phyloP scores from a whole-genome alignment of 176 grass and related monocot species.

The Phoenix dactylifera region DNA sequence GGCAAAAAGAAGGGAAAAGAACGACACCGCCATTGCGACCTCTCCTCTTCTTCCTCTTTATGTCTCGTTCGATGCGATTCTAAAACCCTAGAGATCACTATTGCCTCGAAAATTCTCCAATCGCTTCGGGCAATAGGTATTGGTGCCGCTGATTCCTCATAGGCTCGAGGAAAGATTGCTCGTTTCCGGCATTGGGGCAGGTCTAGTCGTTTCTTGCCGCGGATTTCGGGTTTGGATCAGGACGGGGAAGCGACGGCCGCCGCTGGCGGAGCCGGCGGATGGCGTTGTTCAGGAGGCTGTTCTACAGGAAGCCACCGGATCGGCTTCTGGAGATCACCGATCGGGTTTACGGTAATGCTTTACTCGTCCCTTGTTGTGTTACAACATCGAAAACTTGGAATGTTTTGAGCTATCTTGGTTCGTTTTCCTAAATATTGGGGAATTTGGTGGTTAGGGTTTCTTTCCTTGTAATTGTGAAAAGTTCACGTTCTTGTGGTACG shows the following conservation, averaged over 20 bases:
- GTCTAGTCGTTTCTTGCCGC: slow-evolving; percentile 9
- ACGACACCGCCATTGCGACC: background rate
- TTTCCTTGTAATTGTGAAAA: background rate
- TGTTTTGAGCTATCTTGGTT: slow-evolving; percentile 2
- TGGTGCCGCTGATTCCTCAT: no score
- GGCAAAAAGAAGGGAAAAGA: background rate
- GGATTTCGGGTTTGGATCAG: slow-evolving; percentile 10
- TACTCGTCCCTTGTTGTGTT: background rate
- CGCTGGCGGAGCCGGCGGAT: slow-evolving; percentile 55
- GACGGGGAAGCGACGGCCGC: slow-evolving; percentile 26
- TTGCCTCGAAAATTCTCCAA: background rate
- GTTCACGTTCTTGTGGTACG: background rate
- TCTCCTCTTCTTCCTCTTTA: no score
- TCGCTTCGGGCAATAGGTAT: no score
- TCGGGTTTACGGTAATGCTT: slow-evolving; percentile 66
- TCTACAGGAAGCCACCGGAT: slow-evolving; percentile 86
- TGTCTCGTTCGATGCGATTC: background rate
- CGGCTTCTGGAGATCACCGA: slow-evolving; percentile 93
- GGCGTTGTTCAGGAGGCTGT: slow-evolving; percentile 94
- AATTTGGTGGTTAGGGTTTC: slow-evolving; percentile 10
- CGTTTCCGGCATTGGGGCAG: no score
- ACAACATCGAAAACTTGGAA: background rate
- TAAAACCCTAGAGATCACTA: slow-evolving; percentile 1
- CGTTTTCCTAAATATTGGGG: background rate
- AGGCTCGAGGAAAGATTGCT: no score